Conservation (phyloP, 2,329 filamentous ascomycete genomes). For the Paecilomyces sp. region DNA sequence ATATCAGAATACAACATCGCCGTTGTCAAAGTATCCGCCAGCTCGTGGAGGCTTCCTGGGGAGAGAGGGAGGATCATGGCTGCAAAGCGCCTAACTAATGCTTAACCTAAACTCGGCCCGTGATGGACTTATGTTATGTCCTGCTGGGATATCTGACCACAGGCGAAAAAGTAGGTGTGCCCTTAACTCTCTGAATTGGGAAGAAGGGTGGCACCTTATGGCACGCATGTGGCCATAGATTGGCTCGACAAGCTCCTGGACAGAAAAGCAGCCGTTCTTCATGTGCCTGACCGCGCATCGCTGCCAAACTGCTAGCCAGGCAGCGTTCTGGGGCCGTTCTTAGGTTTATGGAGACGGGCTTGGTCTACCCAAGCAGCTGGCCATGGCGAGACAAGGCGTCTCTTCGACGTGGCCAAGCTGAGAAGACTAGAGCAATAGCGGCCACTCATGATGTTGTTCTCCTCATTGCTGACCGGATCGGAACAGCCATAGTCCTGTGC, state of each 20-base stretch:
- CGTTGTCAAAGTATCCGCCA: neutral
- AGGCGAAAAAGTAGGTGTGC: neutral
- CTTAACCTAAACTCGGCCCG: neutral
- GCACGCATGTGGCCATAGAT: neutral
- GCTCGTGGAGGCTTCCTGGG: neutral
- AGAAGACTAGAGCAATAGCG: constrained; percentile 11
- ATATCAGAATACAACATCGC: neutral
- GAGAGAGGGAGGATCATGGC: neutral
- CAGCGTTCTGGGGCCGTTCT: constrained; percentile 1
- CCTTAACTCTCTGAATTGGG: neutral
- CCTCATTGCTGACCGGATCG: constrained; percentile 1
- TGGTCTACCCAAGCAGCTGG: neutral
- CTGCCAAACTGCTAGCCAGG: neutral
- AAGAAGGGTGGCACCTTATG: neutral
- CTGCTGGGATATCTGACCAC: neutral
- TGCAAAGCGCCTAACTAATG: neutral
- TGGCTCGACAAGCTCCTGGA: neutral
- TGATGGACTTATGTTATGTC: neutral
- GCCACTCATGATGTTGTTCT: constrained; percentile 13
- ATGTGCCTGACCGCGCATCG: neutral
- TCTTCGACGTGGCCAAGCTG: constrained; percentile 27
- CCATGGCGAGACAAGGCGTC: constrained; percentile 2
- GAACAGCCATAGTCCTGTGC: constrained; percentile 2
- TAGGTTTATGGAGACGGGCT: neutral
- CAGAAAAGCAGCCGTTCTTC: neutral